Evolutionary conservation across 768 basidiomycete genomes (phyloP), one percentile per base, ranked within the genome.

Genomic region (Pulveroboletus frians): DNA sequence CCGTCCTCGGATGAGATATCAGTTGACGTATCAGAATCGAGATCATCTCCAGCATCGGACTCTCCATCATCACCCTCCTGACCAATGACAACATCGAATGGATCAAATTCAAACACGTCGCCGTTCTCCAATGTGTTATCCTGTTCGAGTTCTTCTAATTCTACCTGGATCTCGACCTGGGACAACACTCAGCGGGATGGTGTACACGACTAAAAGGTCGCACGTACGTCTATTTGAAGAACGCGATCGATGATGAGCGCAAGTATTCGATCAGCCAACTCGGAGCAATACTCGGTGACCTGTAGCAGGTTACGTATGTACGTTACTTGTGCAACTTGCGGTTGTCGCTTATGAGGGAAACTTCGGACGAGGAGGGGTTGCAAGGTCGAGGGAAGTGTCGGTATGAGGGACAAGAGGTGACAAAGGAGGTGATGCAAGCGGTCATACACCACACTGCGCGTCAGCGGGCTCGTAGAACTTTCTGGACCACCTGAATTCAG

Each of bases 91-190:
- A 76, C 77, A 55, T 94, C 92, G 55, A 95, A 92, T 1, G 90
- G 89, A 67, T 96, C 92, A 18, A 89, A 65, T 39, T 88, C 83
- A 56, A 87, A 89, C 15, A 87, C 49, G 14, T 73, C 74, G 2
- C 73, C 77, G n/a, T 75, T 74, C 27, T 82, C 81, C 51, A 72
- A 50, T 3, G 60, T 53, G 15, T 77, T 78, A 13, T 76, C 73
- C 3, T 87, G 87, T 58, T 95, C 93, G 4, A 94, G 72, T 56
- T 96, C 92, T 62, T 97, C 94, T 4, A 92, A 63, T 60, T 94
- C 92, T n/a, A 92, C 87, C 63, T 96, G 94, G 29, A 99, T 93
- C 69, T 99, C 95, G 23, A 96, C 91, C 92, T 94, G 53, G 2
- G 41, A 31, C 4, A 11, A 23, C 9, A 36, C 5, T 47, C n/a